Conservation (phyloP, 208 protist species). For the Endotrypanum monterogeii region DNA sequence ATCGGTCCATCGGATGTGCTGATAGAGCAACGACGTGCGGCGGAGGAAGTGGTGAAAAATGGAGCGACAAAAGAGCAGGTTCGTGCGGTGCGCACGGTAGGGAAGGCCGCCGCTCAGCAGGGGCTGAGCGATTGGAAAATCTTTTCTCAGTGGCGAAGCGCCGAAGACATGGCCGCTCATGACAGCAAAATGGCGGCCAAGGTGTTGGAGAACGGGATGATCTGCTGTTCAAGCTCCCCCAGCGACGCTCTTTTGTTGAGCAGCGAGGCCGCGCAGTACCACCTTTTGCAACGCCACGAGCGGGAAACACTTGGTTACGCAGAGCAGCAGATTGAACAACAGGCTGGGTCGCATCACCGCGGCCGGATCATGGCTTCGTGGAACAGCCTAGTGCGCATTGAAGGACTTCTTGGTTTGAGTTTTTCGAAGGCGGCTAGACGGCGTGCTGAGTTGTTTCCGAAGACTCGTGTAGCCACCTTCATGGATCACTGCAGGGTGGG, state of each 20-base stretch:
- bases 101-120: slow-evolving; percentile 62
- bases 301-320: slow-evolving; percentile 70
- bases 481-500: slow-evolving; percentile 72
- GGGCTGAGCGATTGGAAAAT: slow-evolving; percentile 75
- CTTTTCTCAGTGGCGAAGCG: slow-evolving; percentile 78
- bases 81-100: slow-evolving; percentile 51
- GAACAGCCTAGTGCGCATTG: slow-evolving; percentile 67
- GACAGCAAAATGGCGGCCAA: slow-evolving; percentile 73
- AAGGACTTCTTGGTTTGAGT: slow-evolving; percentile 57
- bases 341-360: slow-evolving; percentile 39
- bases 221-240: slow-evolving; percentile 59
- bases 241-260: slow-evolving; percentile 57
- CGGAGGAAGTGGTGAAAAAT: slow-evolving; percentile 9
- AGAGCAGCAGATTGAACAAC: slow-evolving; percentile 77
- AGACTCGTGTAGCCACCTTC: slow-evolving; percentile 42
- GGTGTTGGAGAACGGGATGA: slow-evolving; percentile 76
- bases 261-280: slow-evolving; percentile 61
- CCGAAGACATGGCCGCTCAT: slow-evolving; percentile 43
- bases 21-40: slow-evolving; percentile 33
- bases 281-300: slow-evolving; percentile 71
- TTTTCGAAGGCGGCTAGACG: slow-evolving; percentile 61
- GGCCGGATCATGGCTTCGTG: slow-evolving; percentile 55
- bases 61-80: slow-evolving; percentile 30
- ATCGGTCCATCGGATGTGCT: slow-evolving; percentile 9
- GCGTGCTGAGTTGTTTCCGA: slow-evolving; percentile 49